Evolutionary conservation across 768 basidiomycete genomes (phyloP).

Genomic region (Lactarius vividus): DNA sequence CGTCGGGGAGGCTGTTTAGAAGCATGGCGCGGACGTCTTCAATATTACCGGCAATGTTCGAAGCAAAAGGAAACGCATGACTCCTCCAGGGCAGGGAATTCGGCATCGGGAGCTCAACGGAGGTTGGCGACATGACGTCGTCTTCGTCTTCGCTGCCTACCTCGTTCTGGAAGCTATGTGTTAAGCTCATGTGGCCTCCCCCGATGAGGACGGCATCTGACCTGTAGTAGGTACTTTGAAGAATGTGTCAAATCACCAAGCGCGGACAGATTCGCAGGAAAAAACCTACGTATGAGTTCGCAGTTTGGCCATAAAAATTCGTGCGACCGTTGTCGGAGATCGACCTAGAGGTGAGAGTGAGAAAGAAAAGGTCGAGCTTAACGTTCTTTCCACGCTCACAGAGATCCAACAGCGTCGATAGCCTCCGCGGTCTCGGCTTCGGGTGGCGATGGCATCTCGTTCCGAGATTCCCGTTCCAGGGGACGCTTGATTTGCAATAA

Average conservation of each 20-base stretch:
- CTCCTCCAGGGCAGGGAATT: conserved; percentile 58
- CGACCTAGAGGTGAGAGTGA: conserved; percentile 41
- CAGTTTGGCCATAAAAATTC: conserved; percentile 63
- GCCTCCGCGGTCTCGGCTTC: conserved; percentile 51
- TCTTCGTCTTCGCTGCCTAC: conserved; percentile 56
- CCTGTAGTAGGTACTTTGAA: conserved; percentile 62
- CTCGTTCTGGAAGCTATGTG: conserved; percentile 47
- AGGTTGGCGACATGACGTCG: conserved; percentile 37
- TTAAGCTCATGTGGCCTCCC: conserved; percentile 17
- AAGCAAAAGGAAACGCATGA: conserved; percentile 57
- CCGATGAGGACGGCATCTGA: conserved; percentile 33
- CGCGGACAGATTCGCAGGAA: conserved; percentile 6
- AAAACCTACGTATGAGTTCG: conserved; percentile 63
- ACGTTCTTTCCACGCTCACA: conserved; percentile 39
- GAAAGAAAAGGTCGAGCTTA: conserved; percentile 23
- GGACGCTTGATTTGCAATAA: conserved; percentile 67
- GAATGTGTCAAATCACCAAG: conserved; percentile 16
- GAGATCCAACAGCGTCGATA: conserved; percentile 62
- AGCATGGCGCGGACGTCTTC: conserved; percentile 46
- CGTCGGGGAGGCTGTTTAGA: conserved; percentile 46
- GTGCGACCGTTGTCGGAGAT: conserved; percentile 61
- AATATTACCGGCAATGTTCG: conserved; percentile 40
- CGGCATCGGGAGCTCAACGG: conserved; percentile 43
- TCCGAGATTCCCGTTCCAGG: conserved; percentile 54
- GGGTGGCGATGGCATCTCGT: conserved; percentile 34